phyloP scores from a whole-genome alignment of 306 rosid species.

The Corylus americana region DNA sequence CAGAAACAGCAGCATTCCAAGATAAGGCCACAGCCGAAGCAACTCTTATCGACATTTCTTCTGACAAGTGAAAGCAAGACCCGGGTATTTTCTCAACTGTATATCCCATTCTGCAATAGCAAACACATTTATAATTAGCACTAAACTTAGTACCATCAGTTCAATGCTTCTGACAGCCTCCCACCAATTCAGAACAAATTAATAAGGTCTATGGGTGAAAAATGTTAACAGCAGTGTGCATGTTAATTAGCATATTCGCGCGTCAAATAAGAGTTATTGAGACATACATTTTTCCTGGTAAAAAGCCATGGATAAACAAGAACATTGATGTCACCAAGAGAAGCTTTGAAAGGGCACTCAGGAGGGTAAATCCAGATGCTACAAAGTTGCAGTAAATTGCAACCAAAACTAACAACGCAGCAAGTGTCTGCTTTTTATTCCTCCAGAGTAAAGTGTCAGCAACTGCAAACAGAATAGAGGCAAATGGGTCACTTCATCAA shows the following conservation, averaged over 20 bases:
- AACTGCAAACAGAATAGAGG: conserved; percentile 55
- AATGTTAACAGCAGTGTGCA: conserved; percentile 17
- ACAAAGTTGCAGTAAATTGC: conserved; percentile 81
- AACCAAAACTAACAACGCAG: conserved; percentile 57
- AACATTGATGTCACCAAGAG: conserved; percentile 52
- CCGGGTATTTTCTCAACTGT: conserved; percentile 67
- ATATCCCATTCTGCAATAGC: conserved; percentile 69
- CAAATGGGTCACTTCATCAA: conserved; percentile 27
- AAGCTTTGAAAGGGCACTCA: conserved; percentile 70
- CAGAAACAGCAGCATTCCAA: conserved; percentile 64
- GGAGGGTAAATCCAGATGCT: conserved; percentile 62
- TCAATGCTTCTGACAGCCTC: conserved; percentile 26
- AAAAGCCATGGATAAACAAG: conserved; percentile 58
- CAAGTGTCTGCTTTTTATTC: conserved; percentile 74
- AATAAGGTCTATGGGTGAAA: conserved; percentile 10
- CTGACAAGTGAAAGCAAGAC: conserved; percentile 75
- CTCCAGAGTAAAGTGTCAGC: conserved; percentile 96
- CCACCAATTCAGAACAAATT: conserved; percentile 16
- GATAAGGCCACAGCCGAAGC: conserved; percentile 52
- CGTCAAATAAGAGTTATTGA: conserved; percentile 15
- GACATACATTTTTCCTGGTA: conserved; percentile 81
- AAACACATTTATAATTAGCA: conserved; percentile 27
- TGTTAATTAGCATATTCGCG: conserved; percentile 6
- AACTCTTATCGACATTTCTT: conserved; percentile 62
- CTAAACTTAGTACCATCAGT: conserved; percentile 26